Conservation (phyloP, 192 early-diverging fungal species). For the Linnemannia hyalina region DNA sequence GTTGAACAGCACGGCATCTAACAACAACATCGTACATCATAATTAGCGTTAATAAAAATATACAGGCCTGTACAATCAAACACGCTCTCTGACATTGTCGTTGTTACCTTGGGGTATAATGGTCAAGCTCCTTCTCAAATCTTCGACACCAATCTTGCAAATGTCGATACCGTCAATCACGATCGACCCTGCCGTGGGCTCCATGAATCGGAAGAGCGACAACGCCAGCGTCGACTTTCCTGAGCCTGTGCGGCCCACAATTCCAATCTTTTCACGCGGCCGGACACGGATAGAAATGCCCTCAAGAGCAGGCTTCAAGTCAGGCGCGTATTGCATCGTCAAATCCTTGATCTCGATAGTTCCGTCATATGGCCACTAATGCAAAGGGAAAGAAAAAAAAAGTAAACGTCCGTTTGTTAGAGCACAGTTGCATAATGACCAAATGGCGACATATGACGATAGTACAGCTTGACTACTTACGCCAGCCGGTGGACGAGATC, state of each 20-base stretch:
- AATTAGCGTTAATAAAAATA: no score
- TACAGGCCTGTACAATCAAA: not conserved
- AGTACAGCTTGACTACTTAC: slow-evolving; percentile 27
- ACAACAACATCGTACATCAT: not conserved
- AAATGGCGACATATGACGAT: not conserved
- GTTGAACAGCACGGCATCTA: slow-evolving; percentile 66
- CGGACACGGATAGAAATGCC: slow-evolving; percentile 75
- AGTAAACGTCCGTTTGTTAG: not conserved
- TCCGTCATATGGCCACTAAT: slow-evolving; percentile 82
- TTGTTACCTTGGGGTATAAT: slow-evolving; percentile 89
- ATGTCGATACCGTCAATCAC: slow-evolving; percentile 87
- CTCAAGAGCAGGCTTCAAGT: slow-evolving; percentile 79
- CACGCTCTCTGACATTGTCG: not conserved
- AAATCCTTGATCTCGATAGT: slow-evolving; percentile 78
- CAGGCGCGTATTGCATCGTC: slow-evolving; percentile 81
- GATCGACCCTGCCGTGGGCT: slow-evolving; percentile 77
- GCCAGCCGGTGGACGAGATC: slow-evolving; percentile 62
- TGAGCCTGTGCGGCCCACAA: slow-evolving; percentile 93
- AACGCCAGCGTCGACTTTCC: slow-evolving; percentile 87
- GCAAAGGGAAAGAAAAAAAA: not conserved
- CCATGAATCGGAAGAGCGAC: slow-evolving; percentile 85
- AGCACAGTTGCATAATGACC: not conserved
- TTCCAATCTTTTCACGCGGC: slow-evolving; percentile 86
- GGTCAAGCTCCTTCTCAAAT: slow-evolving; percentile 82
- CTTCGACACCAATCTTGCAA: slow-evolving; percentile 76